Evolutionary conservation across 176 grass and related monocot species (phyloP), one percentile per base, ranked within the genome.

Genomic region (Areca catechu): DNA sequence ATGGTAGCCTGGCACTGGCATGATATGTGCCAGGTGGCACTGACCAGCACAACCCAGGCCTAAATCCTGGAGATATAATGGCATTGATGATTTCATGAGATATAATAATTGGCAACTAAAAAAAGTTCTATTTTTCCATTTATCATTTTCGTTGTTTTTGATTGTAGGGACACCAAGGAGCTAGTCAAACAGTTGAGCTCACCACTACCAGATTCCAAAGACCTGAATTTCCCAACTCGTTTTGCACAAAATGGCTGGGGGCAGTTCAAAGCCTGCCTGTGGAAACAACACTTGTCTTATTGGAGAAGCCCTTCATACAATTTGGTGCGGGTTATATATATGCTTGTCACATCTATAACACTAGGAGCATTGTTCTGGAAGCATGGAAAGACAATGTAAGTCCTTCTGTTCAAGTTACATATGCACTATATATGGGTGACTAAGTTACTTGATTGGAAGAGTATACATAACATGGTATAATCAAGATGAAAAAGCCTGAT

Each of bases 271-370:
- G 89, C 84, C 22, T 95, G 80, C 37, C 60, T 95, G 10, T 95
- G 89, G 89, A 95, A 95, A 56, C 89, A 95, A 58, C 60, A 51
- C 24, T 71, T 95, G 52, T 95, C 80, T 3, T 79, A 95, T 62
- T 95, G 89, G 89, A 95, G 89, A 73, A 88, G 54, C 60, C 84
- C 89, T 74, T 77, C 79, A 24, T 95, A 95, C 54, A 88, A 88
- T 48, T 59, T 79, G 63, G 74, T 88, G 49, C 67, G 89, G 47
- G 71, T 82, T 48, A 30, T 79, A 16, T 85, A 79, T 56, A 71
- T 76, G 47, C 25, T 83, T 18, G 0, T 76, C 1, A 5, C 56
- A 0, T 63, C 56, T 18, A 28, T 84, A 43, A 48, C 20, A 19
- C 74, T 85, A 16, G 76, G 72, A 21, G 52, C 22, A 16, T 3